Conservation (phyloP, 495 filamentous ascomycete species). For the Penicillium angulare region DNA sequence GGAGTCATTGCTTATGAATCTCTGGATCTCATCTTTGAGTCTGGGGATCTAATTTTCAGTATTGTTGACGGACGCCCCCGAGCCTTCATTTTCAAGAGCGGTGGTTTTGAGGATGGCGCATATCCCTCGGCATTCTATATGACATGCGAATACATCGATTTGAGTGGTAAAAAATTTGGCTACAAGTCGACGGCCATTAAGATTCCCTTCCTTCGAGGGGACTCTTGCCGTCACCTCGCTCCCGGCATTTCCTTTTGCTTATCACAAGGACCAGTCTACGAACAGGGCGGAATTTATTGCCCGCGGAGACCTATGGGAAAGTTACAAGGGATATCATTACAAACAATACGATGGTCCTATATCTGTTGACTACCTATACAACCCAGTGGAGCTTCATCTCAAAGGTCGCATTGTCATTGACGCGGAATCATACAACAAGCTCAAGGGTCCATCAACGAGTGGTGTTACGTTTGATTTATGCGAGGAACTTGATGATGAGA, state of each 20-base stretch:
- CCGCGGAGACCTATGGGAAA: conserved; percentile 47
- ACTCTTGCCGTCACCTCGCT: conserved; percentile 54
- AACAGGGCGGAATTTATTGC: conserved; percentile 29
- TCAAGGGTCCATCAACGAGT: conserved; percentile 25
- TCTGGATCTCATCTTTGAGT: conserved; percentile 57
- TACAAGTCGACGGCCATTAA: neutral
- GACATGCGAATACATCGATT: neutral
- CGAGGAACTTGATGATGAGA: conserved; percentile 12
- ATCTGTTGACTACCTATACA: conserved; percentile 20
- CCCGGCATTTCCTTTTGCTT: conserved; percentile 52
- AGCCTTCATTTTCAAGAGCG: conserved; percentile 30
- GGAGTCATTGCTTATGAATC: conserved; percentile 56
- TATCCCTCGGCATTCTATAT: no score
- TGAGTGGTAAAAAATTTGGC: neutral
- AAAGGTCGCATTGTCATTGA: conserved; percentile 57
- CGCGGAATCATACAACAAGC: conserved; percentile 33
- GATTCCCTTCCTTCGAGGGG: conserved; percentile 49
- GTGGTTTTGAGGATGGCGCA: neutral
- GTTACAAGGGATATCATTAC: conserved; percentile 60
- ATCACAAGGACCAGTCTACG: conserved; percentile 51
- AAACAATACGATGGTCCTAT: conserved; percentile 56
- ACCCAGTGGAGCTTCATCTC: conserved; percentile 40
- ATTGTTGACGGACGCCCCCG: conserved; percentile 35
- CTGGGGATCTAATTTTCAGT: conserved; percentile 37
- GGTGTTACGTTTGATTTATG: neutral